Evolutionary conservation across 83 land plant species (phyloP).

Genomic region (Larix sibirica): DNA sequence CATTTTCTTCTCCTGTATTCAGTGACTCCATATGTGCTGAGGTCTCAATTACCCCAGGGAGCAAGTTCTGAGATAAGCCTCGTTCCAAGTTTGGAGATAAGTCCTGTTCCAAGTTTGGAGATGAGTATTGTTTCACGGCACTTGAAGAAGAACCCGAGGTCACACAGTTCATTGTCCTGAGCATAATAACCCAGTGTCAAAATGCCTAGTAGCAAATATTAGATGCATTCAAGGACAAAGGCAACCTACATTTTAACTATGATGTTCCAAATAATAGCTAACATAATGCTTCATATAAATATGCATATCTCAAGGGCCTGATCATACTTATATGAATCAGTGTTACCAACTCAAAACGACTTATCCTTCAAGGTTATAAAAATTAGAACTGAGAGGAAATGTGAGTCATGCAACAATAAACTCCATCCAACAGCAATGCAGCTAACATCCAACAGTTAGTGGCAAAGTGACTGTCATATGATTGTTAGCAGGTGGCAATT

Average conservation of each 20-base stretch:
- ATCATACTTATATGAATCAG: no score
- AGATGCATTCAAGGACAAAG: background rate
- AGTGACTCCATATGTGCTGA: constrained; percentile 27
- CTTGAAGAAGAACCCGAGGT: background rate
- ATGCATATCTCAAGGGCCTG: no score
- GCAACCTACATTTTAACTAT: background rate
- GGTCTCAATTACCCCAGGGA: background rate
- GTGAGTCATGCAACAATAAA: no score
- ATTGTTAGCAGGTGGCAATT: background rate
- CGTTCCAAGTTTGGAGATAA: background rate
- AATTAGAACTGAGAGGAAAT: background rate
- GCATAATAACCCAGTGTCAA: background rate
- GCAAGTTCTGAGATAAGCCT: background rate
- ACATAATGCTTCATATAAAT: no score
- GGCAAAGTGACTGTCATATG: background rate
- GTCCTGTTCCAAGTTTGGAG: background rate
- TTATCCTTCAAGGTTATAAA: background rate
- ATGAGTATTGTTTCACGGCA: background rate
- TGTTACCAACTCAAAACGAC: no score
- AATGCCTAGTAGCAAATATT: background rate
- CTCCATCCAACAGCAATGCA: background rate
- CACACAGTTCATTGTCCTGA: background rate
- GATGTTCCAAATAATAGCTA: no score
- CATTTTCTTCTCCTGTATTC: constrained; percentile 26
- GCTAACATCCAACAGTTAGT: background rate